Conservation (phyloP, 176 grass and related monocot species). For the Musa troglodytarum region DNA sequence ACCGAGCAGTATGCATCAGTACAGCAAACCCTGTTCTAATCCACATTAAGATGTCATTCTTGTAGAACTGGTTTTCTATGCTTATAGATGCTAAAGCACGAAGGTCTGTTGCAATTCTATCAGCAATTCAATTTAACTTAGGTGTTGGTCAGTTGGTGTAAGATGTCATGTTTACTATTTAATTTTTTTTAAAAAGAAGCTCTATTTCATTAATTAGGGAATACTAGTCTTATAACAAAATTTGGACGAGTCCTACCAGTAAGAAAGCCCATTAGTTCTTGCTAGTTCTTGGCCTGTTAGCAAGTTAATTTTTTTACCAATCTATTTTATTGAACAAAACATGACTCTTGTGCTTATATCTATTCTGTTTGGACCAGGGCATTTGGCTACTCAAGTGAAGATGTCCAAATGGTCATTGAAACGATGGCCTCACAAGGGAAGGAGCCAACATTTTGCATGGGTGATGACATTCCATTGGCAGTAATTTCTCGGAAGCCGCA, state of each 20-base stretch:
- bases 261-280: too few species aligned
- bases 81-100: neutral
- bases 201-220: too few species aligned
- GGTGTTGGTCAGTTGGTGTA: neutral
- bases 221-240: too few species aligned
- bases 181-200: too few species aligned
- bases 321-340: neutral
- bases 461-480: constrained; percentile 97
- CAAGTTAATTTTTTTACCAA: too few species aligned
- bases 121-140: neutral
- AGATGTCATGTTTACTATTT: too few species aligned
- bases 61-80: neutral
- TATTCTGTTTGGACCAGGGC: constrained; percentile 50
- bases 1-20: too few species aligned
- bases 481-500: constrained; percentile 77
- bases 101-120: neutral
- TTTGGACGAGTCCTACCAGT: too few species aligned
- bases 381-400: constrained; percentile 99
- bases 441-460: constrained; percentile 99
- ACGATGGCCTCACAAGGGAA: constrained; percentile 99
- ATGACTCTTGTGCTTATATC: constrained; percentile 8
- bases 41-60: neutral
- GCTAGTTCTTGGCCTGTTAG: too few species aligned
- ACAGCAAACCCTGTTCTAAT: neutral
- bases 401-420: constrained; percentile 99